Percentiles rank a stretch among this genome's conserved stretches.
Evolutionary conservation across 192 early-diverging fungal genomes (phyloP).

Genomic region (Backusella liffmaniae): DNA sequence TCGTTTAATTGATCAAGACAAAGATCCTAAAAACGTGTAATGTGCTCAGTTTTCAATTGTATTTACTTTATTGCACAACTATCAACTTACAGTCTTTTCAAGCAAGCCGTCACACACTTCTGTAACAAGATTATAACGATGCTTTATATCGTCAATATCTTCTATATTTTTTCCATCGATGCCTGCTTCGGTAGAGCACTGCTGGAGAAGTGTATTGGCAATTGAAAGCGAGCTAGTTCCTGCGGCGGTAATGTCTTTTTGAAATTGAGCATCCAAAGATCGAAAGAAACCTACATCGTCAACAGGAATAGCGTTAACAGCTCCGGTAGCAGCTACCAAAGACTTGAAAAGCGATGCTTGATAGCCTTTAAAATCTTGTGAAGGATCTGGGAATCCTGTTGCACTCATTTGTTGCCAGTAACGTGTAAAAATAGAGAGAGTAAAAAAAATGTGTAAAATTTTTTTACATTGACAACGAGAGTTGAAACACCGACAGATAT

Average conservation of each 20-base stretch:
- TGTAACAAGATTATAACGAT: conserved; percentile 62
- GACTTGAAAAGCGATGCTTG: conserved; percentile 46
- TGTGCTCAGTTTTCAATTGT: neutral
- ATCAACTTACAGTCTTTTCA: conserved; percentile 70
- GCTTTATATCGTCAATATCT: conserved; percentile 65
- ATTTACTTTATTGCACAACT: neutral
- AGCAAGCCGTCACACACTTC: conserved; percentile 81
- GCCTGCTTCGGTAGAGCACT: conserved; percentile 35
- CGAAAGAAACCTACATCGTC: conserved; percentile 62
- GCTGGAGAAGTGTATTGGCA: conserved; percentile 28
- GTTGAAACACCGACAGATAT: neutral
- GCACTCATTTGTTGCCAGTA: neutral
- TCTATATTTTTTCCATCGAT: conserved; percentile 32
- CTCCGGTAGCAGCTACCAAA: conserved; percentile 59
- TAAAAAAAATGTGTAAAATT: neutral
- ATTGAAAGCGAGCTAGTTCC: conserved; percentile 24
- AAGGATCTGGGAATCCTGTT: conserved; percentile 30
- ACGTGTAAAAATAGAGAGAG: neutral
- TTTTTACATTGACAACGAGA: neutral
- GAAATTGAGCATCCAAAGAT: conserved; percentile 60
- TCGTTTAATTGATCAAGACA: conserved; percentile 65
- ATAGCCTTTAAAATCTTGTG: conserved; percentile 43
- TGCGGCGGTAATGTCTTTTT: conserved; percentile 30
- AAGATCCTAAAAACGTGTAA: conserved; percentile 56
- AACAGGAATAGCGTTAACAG: conserved; percentile 53